phyloP scores from a whole-genome alignment of 2,329 filamentous ascomycete species.

The Paecilomyces dactylethromorphus region DNA sequence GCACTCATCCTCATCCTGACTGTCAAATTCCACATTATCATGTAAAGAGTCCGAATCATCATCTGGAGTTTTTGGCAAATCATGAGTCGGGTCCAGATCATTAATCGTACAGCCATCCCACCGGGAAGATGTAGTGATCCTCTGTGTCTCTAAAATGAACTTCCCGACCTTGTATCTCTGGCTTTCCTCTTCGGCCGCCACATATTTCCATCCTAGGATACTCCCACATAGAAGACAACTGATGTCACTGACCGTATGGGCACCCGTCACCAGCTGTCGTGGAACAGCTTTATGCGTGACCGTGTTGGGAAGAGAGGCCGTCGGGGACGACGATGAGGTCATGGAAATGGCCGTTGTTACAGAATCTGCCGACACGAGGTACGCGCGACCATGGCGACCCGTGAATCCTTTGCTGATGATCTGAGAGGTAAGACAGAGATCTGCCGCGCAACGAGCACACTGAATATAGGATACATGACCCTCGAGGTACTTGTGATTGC shows the following conservation, averaged over 20 bases:
- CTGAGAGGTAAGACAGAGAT: conserved; percentile 52
- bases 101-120: conserved; percentile 42
- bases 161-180: conserved; percentile 63
- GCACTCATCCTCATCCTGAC: conserved; percentile 61
- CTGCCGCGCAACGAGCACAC: conserved; percentile 53
- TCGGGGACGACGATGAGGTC: conserved; percentile 19
- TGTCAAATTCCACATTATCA: conserved; percentile 53
- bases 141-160: conserved; percentile 57
- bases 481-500: conserved; percentile 33
- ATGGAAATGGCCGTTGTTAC: conserved; percentile 22
- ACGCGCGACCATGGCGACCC: conserved; percentile 58
- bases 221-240: conserved; percentile 50
- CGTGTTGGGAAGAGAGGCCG: conserved; percentile 51
- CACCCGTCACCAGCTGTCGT: conserved; percentile 56
- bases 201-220: conserved; percentile 60
- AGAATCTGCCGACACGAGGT: conserved; percentile 49
- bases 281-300: conserved; percentile 50
- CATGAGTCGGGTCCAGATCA: conserved; percentile 2
- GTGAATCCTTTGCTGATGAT: conserved; percentile 62
- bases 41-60: conserved; percentile 8
- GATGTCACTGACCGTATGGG: conserved; percentile 57
- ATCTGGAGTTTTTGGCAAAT: neutral
- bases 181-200: conserved; percentile 54
- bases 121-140: conserved; percentile 42
- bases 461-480: conserved; percentile 50